Evolutionary conservation across 2,329 filamentous ascomycete species (phyloP).

Genomic region (Fusarium algeriense): DNA sequence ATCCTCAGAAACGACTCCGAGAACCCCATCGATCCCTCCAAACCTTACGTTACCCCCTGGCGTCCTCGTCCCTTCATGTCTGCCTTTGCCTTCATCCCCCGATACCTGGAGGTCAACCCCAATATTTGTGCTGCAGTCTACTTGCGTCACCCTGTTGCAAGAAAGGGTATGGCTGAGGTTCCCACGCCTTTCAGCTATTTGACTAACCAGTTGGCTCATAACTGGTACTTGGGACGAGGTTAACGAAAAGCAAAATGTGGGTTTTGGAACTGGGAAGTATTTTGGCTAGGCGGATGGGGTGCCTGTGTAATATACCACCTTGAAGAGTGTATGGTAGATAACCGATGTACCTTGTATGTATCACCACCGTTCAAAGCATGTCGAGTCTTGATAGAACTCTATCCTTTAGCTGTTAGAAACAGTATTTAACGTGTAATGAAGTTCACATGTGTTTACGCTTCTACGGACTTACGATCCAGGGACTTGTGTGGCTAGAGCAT

Average conservation of each 20-base stretch:
- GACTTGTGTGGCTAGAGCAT: not conserved
- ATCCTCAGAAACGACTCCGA: conserved; percentile 74
- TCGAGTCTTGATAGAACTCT: conserved; percentile 15
- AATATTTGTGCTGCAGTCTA: conserved; percentile 97
- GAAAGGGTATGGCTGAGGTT: conserved; percentile 82
- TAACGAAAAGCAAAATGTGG: conserved; percentile 55
- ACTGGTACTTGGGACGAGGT: conserved; percentile 91
- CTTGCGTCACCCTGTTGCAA: conserved; percentile 90
- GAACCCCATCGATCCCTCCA: conserved; percentile 80
- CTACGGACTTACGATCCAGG: not conserved
- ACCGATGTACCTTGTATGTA: conserved; percentile 48
- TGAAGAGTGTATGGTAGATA: conserved; percentile 50
- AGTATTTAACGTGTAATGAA: not conserved
- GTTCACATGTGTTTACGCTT: not conserved
- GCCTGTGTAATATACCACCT: conserved; percentile 51
- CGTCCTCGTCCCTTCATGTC: conserved; percentile 86
- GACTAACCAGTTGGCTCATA: conserved; percentile 85
- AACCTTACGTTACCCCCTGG: conserved; percentile 95
- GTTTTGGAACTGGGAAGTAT: conserved; percentile 25
- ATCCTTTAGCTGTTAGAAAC: not conserved
- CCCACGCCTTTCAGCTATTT: conserved; percentile 82
- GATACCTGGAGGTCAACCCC: conserved; percentile 97
- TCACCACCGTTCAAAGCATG: conserved; percentile 46
- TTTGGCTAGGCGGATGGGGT: conserved; percentile 40
- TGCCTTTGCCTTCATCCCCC: conserved; percentile 93